These are phyloP conservation scores for Chloris gayana DNA, from an alignment of 176 grass and related monocot genomes.

Conservation along the genomic window DNA sequence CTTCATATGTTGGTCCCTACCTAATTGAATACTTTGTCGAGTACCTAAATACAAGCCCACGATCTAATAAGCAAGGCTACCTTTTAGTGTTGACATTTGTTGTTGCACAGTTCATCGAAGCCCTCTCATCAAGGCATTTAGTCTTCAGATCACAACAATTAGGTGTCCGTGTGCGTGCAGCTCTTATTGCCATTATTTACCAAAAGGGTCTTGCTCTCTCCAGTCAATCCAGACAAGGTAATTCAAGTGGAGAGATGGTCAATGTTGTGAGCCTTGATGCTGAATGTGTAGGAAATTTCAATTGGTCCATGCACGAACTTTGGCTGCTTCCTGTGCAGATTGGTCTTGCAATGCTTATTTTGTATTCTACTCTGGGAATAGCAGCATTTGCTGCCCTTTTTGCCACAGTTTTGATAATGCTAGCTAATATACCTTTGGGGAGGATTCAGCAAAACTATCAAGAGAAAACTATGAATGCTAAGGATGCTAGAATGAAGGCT, in stretches of 20 bases:
- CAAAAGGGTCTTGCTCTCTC: constrained; percentile 67
- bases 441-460: constrained; percentile 48
- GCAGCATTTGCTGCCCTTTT: constrained; percentile 55
- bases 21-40: constrained; percentile 68
- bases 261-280: constrained; percentile 72
- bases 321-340: constrained; percentile 73
- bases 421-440: constrained; percentile 61
- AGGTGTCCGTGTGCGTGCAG: constrained; percentile 45
- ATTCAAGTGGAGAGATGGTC: constrained; percentile 71
- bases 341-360: constrained; percentile 59
- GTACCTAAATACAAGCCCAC: constrained; percentile 52
- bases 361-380: constrained; percentile 58
- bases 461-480: constrained; percentile 67
- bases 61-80: constrained; percentile 52
- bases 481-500: constrained; percentile 73
- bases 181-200: constrained; percentile 66
- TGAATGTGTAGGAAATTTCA: constrained; percentile 51
- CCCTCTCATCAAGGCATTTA: constrained; percentile 62
- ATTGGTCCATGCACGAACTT: constrained; percentile 70
- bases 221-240: constrained; percentile 55
- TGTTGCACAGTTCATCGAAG: constrained; percentile 51
- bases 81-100: constrained; percentile 60
- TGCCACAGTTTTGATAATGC: constrained; percentile 55
- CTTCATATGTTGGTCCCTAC: constrained; percentile 75
- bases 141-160: constrained; percentile 62